Evolutionary conservation across 306 rosid species (phyloP), one percentile per base, ranked within the genome.

Genomic region (Casuarina glauca): DNA sequence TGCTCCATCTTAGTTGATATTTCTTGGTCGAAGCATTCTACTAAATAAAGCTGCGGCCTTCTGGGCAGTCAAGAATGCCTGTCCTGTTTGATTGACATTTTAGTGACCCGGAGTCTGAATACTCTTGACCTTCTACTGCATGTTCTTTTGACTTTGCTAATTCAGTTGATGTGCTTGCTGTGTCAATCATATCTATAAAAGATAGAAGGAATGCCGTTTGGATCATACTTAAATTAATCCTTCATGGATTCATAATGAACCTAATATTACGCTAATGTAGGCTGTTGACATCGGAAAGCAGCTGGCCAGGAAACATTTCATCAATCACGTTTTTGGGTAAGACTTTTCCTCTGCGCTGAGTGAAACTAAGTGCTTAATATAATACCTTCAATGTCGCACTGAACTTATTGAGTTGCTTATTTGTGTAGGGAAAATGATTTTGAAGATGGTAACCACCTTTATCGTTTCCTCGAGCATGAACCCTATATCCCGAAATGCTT

Each of bases 311-410:
- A 96, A 82, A 87, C 94, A 87, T 78, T 96, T 93, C 87, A 90
- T 96, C 71, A 95, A 90, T 75, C 96, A 91, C 53, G 97, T 93
- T 68, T 93, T 90, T 76, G 98, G 99, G 99, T 96, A 88, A 85
- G 85, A 58, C 78, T 64, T 49, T 60, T 70, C 76, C 84, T 73
- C 67, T 70, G 48, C 76, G 60, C 70, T 53, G 13, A 17, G 49
- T 69, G 72, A 83, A 55, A 63, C 74, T 19, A 38, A 7, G 60
- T 63, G 13, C 26, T 63, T 53, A 38, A 48, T 73, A 8, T 16
- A 3, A 46, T 10, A n/a, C 36, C 46, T 72, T 72, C 17, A 73
- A 42, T 53, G 53, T 55, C 77, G 41, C 20, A 71, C 63, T 51
- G 74, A 9, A 20, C 60, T 78, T 69, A 54, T 45, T 8, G 76